Base-by-base conservation (phyloP, 805 yeast genomes). In the Zygotorulaspora chibaensis region DNA sequence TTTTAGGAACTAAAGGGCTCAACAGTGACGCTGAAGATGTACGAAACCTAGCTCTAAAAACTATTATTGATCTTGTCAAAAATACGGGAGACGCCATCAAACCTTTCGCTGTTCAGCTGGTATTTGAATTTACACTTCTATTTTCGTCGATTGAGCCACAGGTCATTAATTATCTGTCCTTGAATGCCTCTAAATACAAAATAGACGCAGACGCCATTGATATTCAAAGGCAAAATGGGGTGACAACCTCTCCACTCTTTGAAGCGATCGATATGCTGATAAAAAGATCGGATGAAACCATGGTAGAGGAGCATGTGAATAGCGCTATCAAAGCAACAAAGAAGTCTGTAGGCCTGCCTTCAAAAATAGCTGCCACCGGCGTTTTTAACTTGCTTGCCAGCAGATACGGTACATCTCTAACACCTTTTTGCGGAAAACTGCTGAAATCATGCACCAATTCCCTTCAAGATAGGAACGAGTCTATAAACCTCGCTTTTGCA, bases 61-160 rank as follows among this genome's bases (percentile, higher is more conserved):
- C 93, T 0, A 63, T 91, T n/a, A 63, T 88, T 43, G 80, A 81
- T 47, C 68, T 91, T 7, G 79, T 89, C 37, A 80, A 80, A 49
- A 77, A 79, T 25, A 77, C 84, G 1, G 84, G 89, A 0, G 54
- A 65, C 3, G 71, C 83, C 0, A 71, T 84, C 23, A 78, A 73
- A 52, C 83, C 87, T 2, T 87, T 80, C 63, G 78, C 85, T 30
- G 83, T 93, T 0, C 70, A 70, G 4, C 72, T 93, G 40, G 69
- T 88, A 4, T 83, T 79, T 34, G 87, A 87, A 41, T 74, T 93
- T 57, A 71, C 85, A 4, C 66, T 75, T 6, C 68, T 88, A 48
- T 80, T 91, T 80, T 87, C 96, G 0, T 83, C 93, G 0, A 72
- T 91, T 35, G 99, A 93, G 58, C 98, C 98, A 0, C 96, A 90